A percentile compares a stretch with the other conserved stretches of the same genome.
These are phyloP conservation scores for Teunomyces barrocoloradensis DNA, from an alignment of 805 yeast species.

Conservation along the genomic window DNA sequence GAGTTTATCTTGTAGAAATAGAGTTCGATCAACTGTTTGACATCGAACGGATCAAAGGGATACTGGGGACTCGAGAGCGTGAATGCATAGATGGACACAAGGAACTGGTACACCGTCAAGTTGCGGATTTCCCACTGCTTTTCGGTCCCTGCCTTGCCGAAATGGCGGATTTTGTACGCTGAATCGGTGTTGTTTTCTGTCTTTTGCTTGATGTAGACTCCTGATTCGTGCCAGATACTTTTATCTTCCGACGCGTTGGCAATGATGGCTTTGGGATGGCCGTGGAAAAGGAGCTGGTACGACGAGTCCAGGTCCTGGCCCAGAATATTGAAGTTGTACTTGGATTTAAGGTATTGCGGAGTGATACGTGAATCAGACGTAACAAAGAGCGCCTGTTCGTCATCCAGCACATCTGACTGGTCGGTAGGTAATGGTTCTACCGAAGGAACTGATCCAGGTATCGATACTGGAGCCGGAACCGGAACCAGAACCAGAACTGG, in stretches of 20 bases:
- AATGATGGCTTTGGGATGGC: conserved; percentile 27
- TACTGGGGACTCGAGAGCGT: conserved; percentile 23
- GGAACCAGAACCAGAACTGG: too few species aligned
- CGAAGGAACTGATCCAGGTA: not conserved
- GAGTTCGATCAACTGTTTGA: conserved; percentile 20
- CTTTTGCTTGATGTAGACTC: conserved; percentile 18
- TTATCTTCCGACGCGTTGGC: conserved; percentile 17
- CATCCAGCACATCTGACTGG: not conserved
- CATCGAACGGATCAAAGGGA: conserved; percentile 18
- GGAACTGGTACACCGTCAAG: conserved; percentile 14
- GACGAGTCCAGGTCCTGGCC: conserved; percentile 16
- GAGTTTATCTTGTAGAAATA: conserved; percentile 32
- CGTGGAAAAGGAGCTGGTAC: conserved; percentile 23
- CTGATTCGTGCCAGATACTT: conserved; percentile 24
- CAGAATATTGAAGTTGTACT: conserved; percentile 24
- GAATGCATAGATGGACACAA: conserved; percentile 29
- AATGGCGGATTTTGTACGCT: conserved; percentile 7
- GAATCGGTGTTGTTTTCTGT: conserved; percentile 7
- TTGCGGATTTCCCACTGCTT: conserved; percentile 14
- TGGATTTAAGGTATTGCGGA: conserved; percentile 17
- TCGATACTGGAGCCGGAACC: not conserved
- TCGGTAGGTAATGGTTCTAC: not conserved
- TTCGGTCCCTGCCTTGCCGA: conserved; percentile 10
- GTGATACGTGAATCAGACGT: conserved; percentile 11
- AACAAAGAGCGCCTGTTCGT: not conserved